Conservation (phyloP, 2,329 filamentous ascomycete genomes). For the Fusarium globosum region DNA sequence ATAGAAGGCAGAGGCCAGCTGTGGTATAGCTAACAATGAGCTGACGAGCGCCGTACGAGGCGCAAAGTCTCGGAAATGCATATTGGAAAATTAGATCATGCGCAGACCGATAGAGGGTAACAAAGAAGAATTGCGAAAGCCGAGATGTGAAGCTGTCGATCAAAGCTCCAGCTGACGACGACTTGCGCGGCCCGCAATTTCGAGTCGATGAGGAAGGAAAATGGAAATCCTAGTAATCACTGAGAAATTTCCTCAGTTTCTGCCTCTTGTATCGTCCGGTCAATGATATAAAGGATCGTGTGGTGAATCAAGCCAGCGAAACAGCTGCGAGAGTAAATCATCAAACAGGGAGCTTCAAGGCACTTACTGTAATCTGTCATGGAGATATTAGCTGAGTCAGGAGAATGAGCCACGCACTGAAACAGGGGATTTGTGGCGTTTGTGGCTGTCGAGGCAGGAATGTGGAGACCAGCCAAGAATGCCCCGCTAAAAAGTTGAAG, state of each 20-base stretch:
- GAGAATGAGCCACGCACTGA: constrained; percentile 21
- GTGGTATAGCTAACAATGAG: constrained; percentile 62
- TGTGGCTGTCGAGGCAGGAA: constrained; percentile 8
- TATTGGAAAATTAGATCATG: constrained; percentile 50
- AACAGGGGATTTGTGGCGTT: constrained; percentile 30
- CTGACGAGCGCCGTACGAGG: constrained; percentile 61
- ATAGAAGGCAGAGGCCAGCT: constrained; percentile 82
- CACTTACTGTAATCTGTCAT: constrained; percentile 42
- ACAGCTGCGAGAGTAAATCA: constrained; percentile 34
- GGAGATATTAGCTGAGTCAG: constrained; percentile 44
- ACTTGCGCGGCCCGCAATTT: constrained; percentile 36
- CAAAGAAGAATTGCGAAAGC: constrained; percentile 28
- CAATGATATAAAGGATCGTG: constrained; percentile 10
- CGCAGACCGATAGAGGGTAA: constrained; percentile 23
- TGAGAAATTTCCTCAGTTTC: background rate
- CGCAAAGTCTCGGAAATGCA: constrained; percentile 60
- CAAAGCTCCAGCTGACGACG: constrained; percentile 36
- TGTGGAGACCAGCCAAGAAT: constrained; percentile 5
- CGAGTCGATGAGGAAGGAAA: background rate
- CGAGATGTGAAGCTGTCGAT: constrained; percentile 22
- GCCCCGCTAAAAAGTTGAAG: constrained; percentile 49
- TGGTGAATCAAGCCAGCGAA: constrained; percentile 34
- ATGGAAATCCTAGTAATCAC: background rate
- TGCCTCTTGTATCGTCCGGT: background rate
- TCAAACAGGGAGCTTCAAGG: constrained; percentile 41